Evolutionary conservation across 2,329 filamentous ascomycete species (phyloP).

Genomic region (Fusarium proliferatum): DNA sequence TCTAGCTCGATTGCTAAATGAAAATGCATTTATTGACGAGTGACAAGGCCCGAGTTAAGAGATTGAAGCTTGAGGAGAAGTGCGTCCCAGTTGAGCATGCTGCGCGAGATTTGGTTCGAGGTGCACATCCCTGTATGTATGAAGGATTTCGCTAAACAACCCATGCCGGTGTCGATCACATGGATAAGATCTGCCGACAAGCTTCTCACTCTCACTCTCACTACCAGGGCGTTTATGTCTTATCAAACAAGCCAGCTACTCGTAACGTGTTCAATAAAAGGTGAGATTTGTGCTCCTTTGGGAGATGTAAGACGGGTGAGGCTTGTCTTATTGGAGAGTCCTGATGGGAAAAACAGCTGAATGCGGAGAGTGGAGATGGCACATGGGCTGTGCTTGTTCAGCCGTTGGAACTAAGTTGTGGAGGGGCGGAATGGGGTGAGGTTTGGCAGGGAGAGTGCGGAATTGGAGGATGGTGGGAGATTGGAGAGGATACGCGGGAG

Average conservation of each 20-base stretch:
- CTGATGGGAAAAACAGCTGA: slow-evolving; percentile 8
- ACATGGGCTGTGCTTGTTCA: slow-evolving; percentile 23
- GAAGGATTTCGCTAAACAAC: slow-evolving; percentile 13
- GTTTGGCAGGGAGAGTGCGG: slow-evolving; percentile 5
- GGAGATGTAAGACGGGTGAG: neutral
- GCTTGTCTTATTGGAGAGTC: neutral
- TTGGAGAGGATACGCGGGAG: neutral
- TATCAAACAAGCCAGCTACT: neutral
- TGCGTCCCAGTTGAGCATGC: slow-evolving; percentile 10
- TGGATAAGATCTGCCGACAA: neutral
- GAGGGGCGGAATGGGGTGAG: slow-evolving; percentile 5
- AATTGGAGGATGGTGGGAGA: neutral
- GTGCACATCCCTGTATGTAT: slow-evolving; percentile 6
- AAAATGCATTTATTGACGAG: neutral
- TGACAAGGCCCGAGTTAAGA: too few relatives aligned
- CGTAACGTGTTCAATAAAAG: neutral
- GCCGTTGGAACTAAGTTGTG: slow-evolving; percentile 27
- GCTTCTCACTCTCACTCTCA: neutral
- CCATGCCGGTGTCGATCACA: slow-evolving; percentile 21
- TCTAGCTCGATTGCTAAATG: neutral
- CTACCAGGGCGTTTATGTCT: neutral
- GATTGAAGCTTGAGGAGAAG: neutral
- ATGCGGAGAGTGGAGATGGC: slow-evolving; percentile 17
- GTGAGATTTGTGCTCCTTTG: neutral
- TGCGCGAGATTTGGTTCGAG: slow-evolving; percentile 26